Percentiles rank a stretch among this genome's conserved stretches.
Evolutionary conservation across 805 yeast genomes (phyloP).

Genomic region (Schwanniomyces occidentalis): DNA sequence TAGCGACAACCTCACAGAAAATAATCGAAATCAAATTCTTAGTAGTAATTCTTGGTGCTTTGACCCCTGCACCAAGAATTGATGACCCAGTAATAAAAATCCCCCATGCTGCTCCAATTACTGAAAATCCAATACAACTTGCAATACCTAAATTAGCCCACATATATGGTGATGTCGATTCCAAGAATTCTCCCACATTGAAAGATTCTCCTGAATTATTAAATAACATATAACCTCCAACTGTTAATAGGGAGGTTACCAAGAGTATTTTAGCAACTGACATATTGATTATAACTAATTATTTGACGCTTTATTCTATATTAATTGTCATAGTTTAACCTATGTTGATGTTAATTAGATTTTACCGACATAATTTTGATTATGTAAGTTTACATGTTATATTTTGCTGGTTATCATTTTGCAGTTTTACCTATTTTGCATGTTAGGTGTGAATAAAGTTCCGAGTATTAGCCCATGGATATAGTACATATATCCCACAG

Average conservation of each 20-base stretch:
- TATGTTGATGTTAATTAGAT: too few species aligned
- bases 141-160: constrained; percentile 95
- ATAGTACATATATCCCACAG: too few species aligned
- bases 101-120: constrained; percentile 99
- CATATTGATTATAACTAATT: too few species aligned
- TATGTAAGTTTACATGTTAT: too few species aligned
- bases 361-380: too few species aligned
- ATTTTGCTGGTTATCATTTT: too few species aligned
- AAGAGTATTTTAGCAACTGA: constrained; percentile 19
- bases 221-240: constrained; percentile 69
- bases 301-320: too few species aligned
- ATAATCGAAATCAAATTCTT: constrained; percentile 94
- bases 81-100: constrained; percentile 94
- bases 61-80: constrained; percentile 96
- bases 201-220: constrained; percentile 91
- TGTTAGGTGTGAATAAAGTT: too few species aligned
- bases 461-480: too few species aligned
- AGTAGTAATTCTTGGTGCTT: constrained; percentile 95
- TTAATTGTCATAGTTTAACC: too few species aligned
- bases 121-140: constrained; percentile 88
- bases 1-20: constrained; percentile 99
- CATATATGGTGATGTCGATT: constrained; percentile 88
- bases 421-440: too few species aligned
- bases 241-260: constrained; percentile 33
- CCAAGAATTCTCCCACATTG: constrained; percentile 86